Percentiles rank a stretch among this genome's conserved stretches.
Conservation (phyloP, 1,284 basidiomycete species). For the Trichosporon sp. region DNA sequence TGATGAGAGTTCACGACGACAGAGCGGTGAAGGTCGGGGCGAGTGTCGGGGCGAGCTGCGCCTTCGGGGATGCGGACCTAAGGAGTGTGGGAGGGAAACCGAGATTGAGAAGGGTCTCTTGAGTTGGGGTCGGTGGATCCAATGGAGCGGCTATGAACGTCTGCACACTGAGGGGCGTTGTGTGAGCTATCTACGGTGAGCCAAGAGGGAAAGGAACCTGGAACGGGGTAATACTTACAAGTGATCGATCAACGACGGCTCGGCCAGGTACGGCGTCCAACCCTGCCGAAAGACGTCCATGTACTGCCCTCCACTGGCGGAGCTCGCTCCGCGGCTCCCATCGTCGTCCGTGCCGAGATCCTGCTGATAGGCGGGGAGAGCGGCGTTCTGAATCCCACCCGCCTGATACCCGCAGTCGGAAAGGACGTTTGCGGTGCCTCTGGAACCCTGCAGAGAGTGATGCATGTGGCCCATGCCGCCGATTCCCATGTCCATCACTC, state of each 20-base stretch:
- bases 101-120: neutral
- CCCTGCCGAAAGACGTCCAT: conserved; percentile 42
- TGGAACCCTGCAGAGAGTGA: neutral
- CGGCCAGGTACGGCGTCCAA: conserved; percentile 42
- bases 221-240: conserved; percentile 28
- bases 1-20: neutral
- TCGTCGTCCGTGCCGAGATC: neutral
- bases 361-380: neutral
- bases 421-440: neutral
- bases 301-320: conserved; percentile 23
- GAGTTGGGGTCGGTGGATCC: neutral
- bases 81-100: neutral
- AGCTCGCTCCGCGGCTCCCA: neutral
- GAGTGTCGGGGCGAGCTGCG: neutral
- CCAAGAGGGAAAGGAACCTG: neutral
- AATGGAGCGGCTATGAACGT: conserved; percentile 25
- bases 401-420: neutral
- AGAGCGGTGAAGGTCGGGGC: neutral
- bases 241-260: conserved; percentile 42
- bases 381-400: neutral
- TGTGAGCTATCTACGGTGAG: conserved; percentile 5
- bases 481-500: neutral
- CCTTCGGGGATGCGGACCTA: neutral
- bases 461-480: neutral
- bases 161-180: conserved; percentile 28